Conservation (phyloP, 139 green algal genomes). For the Volvox reticuliferus region DNA sequence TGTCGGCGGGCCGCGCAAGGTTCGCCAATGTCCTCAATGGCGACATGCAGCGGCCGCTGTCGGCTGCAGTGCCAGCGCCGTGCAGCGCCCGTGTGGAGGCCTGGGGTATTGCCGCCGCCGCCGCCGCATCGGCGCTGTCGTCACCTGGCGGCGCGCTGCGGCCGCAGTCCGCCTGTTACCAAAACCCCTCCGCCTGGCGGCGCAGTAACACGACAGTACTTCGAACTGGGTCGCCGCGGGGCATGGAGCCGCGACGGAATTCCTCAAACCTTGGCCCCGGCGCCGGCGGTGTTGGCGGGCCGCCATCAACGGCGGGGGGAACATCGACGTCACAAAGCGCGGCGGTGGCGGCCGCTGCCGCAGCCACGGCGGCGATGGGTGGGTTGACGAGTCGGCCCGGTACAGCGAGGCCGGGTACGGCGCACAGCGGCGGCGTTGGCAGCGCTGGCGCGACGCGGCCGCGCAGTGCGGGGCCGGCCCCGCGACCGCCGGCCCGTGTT, state of each 20-base stretch:
- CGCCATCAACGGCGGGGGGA: not conserved
- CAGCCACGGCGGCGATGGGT: not conserved
- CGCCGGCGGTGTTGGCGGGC: not conserved
- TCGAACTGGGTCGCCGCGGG: not conserved
- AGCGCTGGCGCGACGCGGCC: not conserved
- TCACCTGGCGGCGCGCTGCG: not conserved
- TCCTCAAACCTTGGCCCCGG: not conserved
- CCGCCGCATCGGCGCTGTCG: slow-evolving; percentile 4
- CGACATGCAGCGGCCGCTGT: not conserved
- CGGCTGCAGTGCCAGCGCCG: not conserved
- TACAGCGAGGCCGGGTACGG: not conserved
- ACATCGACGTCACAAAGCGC: not conserved
- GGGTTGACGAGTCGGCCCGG: not conserved
- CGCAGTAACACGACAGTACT: not conserved
- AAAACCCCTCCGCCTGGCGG: slow-evolving; percentile 32
- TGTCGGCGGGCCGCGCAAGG: slow-evolving; percentile 21
- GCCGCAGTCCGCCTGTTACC: slow-evolving; percentile 3
- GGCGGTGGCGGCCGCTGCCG: not conserved
- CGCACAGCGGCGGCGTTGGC: not conserved
- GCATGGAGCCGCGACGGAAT: not conserved
- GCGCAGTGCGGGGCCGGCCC: slow-evolving; percentile 9
- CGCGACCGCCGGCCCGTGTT: slow-evolving; percentile 31
- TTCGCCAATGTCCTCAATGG: slow-evolving; percentile 9
- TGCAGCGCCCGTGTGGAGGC: not conserved
- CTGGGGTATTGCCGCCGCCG: not conserved